Evolutionary conservation across 352 stramenopile genomes (phyloP).

Genomic region (Aphanomyces invadans): DNA sequence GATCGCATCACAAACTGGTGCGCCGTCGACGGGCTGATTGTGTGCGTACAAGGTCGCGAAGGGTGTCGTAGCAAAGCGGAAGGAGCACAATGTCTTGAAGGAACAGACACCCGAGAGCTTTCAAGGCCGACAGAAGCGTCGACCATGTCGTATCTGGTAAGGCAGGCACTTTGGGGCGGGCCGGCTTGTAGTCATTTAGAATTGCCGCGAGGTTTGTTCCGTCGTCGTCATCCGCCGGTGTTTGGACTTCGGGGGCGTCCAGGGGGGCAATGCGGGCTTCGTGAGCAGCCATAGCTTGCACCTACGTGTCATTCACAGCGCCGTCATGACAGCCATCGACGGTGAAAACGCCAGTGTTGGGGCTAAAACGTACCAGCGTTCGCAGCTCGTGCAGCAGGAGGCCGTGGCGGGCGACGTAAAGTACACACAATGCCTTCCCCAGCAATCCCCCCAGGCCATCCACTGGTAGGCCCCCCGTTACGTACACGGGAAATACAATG

Average conservation of each 20-base stretch:
- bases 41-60: constrained; percentile 74
- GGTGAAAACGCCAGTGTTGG: neutral
- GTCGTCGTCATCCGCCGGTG: constrained; percentile 38
- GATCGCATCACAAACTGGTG: neutral
- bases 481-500: constrained; percentile 39
- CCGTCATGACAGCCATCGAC: neutral
- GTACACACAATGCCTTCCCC: constrained; percentile 64
- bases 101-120: constrained; percentile 64
- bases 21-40: constrained; percentile 1
- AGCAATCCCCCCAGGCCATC: constrained; percentile 58
- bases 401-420: constrained; percentile 86
- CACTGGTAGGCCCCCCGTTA: constrained; percentile 51
- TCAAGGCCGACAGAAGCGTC: constrained; percentile 59
- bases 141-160: constrained; percentile 70
- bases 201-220: constrained; percentile 33
- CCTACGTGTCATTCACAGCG: too few relatives aligned
- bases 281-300: neutral
- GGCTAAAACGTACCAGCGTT: neutral
- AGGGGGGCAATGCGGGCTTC: neutral
- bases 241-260: constrained; percentile 23
- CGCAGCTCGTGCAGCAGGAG: constrained; percentile 82
- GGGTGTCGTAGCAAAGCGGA: constrained; percentile 78
- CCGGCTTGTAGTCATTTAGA: constrained; percentile 26
- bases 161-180: constrained; percentile 32
- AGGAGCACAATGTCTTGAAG: constrained; percentile 82